phyloP scores from a whole-genome alignment of 2,329 filamentous ascomycete genomes.

The Leptosphaerulina australis region DNA sequence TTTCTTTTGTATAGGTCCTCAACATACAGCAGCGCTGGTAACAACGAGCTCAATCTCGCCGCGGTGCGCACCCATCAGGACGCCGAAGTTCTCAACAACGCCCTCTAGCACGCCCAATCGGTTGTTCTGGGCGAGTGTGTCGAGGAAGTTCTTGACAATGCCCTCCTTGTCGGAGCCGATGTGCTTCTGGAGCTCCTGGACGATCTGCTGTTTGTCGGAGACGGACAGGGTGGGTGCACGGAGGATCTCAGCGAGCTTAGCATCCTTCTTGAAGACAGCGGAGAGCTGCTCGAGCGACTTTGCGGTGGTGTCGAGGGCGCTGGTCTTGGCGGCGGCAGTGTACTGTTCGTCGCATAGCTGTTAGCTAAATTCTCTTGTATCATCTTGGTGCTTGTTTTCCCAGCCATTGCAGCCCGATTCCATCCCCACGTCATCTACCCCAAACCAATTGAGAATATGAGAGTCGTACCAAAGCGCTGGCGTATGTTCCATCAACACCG shows the following conservation, averaged over 20 bases:
- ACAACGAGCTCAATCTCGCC: slow-evolving; percentile 94
- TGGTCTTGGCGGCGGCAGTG: slow-evolving; percentile 90
- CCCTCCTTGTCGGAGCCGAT: slow-evolving; percentile 70
- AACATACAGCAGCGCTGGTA: slow-evolving; percentile 82
- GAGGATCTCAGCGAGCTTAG: slow-evolving; percentile 79
- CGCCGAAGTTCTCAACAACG: slow-evolving; percentile 84
- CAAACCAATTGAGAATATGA: slow-evolving; percentile 25
- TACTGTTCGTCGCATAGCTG: slow-evolving; percentile 65
- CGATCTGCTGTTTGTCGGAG: slow-evolving; percentile 82
- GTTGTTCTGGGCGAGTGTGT: slow-evolving; percentile 94
- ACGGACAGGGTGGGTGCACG: slow-evolving; percentile 76
- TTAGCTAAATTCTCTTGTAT: slow-evolving; percentile 29
- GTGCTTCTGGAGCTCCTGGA: slow-evolving; percentile 86
- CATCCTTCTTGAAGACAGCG: slow-evolving; percentile 77
- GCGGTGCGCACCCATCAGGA: slow-evolving; percentile 84
- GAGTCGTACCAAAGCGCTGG: slow-evolving; percentile 87
- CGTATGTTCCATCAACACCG: slow-evolving; percentile 97
- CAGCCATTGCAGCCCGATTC: slow-evolving; percentile 25
- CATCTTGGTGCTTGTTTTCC: slow-evolving; percentile 9
- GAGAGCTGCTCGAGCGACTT: slow-evolving; percentile 76
- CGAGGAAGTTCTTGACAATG: slow-evolving; percentile 92
- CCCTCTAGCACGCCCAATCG: slow-evolving; percentile 80
- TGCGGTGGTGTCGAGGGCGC: slow-evolving; percentile 82
- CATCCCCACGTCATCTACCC: slow-evolving; percentile 30
- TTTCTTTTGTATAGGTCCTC: background rate